phyloP scores from a whole-genome alignment of 805 yeast species.

The Starmerella floris region DNA sequence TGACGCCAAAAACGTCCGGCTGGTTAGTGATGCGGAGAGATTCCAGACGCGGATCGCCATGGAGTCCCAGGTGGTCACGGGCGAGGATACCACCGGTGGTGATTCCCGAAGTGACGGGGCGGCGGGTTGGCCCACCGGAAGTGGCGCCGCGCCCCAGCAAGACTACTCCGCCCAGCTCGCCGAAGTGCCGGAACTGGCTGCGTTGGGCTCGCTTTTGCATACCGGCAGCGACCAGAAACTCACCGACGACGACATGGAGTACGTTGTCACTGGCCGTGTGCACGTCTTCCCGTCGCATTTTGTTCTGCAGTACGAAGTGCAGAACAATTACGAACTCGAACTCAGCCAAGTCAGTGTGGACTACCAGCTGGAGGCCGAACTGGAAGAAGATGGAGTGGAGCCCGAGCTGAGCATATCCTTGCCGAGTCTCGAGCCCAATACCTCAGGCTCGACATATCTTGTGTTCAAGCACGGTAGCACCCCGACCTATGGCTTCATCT shows the following conservation, averaged over 20 bases:
- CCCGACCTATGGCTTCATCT: constrained; percentile 36
- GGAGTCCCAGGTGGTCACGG: constrained; percentile 7
- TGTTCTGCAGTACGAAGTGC: constrained; percentile 65
- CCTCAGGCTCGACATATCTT: constrained; percentile 64
- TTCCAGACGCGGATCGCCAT: constrained; percentile 4
- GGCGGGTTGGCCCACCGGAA: constrained; percentile 11
- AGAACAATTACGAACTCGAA: constrained; percentile 72
- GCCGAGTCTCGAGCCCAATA: constrained; percentile 55
- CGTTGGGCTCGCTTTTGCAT: constrained; percentile 61
- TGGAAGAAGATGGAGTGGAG: constrained; percentile 44
- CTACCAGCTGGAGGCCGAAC: constrained; percentile 18
- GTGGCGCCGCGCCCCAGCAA: neutral
- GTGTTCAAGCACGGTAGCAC: constrained; percentile 50
- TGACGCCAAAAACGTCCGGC: constrained; percentile 56
- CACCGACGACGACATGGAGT: constrained; percentile 88
- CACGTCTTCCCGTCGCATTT: constrained; percentile 66
- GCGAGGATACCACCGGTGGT: constrained; percentile 6
- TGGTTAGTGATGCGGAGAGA: constrained; percentile 29
- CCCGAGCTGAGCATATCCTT: constrained; percentile 62
- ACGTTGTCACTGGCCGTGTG: constrained; percentile 70
- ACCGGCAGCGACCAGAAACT: constrained; percentile 46
- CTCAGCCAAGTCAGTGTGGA: constrained; percentile 61
- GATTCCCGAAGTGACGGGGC: constrained; percentile 10
- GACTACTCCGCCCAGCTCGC: constrained; percentile 55
- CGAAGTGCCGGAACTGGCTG: constrained; percentile 56